A percentile compares a stretch with the other conserved stretches of the same genome.
Conservation (phyloP, 2,329 filamentous ascomycete species). For the Aphanocladium album region DNA sequence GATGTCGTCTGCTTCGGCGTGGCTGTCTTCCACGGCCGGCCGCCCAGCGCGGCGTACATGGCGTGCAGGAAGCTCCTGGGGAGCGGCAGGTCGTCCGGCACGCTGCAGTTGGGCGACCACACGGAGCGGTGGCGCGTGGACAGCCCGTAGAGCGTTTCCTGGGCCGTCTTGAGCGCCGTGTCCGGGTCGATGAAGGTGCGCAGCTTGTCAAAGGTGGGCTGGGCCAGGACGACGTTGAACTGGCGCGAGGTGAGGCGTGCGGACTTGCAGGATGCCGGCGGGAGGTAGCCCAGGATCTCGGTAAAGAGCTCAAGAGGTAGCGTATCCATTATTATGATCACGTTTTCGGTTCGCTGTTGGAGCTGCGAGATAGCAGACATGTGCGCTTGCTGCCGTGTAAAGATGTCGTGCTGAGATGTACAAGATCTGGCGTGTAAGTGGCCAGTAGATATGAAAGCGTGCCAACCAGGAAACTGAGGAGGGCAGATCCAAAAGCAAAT, state of each 20-base stretch:
- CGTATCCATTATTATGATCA: conserved; percentile 25
- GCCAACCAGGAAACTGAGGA: no score
- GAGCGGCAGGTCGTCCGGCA: conserved; percentile 25
- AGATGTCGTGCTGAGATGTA: no score
- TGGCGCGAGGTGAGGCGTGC: conserved; percentile 28
- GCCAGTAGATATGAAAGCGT: no score
- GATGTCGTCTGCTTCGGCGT: background rate
- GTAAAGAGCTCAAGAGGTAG: conserved; percentile 28
- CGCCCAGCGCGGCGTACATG: conserved; percentile 24
- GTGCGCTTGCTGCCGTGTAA: no score
- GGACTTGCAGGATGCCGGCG: conserved; percentile 18
- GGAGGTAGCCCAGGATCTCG: conserved; percentile 25
- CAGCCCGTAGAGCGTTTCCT: conserved; percentile 20
- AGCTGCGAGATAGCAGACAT: no score
- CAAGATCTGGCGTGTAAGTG: no score
- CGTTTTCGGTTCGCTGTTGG: background rate
- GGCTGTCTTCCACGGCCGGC: conserved; percentile 24
- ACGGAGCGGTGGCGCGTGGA: conserved; percentile 22
- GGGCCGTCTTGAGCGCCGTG: conserved; percentile 21
- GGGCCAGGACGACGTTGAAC: conserved; percentile 28
- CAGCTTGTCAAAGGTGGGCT: conserved; percentile 24
- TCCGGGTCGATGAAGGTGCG: conserved; percentile 26
- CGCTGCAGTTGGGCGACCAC: conserved; percentile 32
- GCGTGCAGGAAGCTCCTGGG: conserved; percentile 29
- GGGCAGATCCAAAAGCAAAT: no score